These are phyloP conservation scores for Aspergillus sp. DNA, from an alignment of 2,329 filamentous ascomycete genomes.

Conservation along the genomic window DNA sequence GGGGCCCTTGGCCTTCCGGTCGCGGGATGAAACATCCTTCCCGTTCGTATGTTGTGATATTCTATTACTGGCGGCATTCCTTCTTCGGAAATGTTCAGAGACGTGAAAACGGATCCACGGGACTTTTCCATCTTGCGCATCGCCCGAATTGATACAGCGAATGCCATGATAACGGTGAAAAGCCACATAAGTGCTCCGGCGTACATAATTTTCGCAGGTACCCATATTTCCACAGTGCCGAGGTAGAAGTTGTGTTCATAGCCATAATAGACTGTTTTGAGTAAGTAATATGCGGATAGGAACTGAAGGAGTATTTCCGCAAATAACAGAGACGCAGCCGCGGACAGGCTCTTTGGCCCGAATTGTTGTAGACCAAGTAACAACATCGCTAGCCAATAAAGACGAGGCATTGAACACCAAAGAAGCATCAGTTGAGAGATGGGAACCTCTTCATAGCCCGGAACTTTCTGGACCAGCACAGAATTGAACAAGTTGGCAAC, in stretches of 20 bases:
- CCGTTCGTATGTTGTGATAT: background rate
- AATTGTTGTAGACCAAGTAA: background rate
- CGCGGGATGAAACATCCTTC: background rate
- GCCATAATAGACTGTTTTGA: conserved; percentile 10
- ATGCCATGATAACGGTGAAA: background rate
- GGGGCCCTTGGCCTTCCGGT: background rate
- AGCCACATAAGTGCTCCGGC: conserved; percentile 7
- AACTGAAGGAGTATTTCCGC: conserved; percentile 6
- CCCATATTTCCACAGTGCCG: background rate
- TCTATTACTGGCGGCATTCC: background rate
- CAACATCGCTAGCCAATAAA: background rate
- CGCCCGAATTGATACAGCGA: background rate
- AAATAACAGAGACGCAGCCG: background rate
- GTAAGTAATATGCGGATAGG: conserved; percentile 4
- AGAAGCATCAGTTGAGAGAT: conserved; percentile 4
- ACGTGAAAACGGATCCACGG: background rate
- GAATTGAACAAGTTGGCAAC: background rate
- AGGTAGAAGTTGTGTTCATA: conserved; percentile 8
- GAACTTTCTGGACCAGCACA: background rate
- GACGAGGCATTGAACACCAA: conserved; percentile 6
- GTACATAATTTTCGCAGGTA: background rate
- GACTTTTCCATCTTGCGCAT: background rate
- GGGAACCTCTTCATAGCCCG: conserved; percentile 5
- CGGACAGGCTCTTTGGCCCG: background rate
- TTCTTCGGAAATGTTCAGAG: background rate